A percentile compares a stretch with the other conserved stretches of the same genome.
These are phyloP conservation scores for Dioscorea dumetorum DNA, from an alignment of 106 monocot species.

Conservation along the genomic window DNA sequence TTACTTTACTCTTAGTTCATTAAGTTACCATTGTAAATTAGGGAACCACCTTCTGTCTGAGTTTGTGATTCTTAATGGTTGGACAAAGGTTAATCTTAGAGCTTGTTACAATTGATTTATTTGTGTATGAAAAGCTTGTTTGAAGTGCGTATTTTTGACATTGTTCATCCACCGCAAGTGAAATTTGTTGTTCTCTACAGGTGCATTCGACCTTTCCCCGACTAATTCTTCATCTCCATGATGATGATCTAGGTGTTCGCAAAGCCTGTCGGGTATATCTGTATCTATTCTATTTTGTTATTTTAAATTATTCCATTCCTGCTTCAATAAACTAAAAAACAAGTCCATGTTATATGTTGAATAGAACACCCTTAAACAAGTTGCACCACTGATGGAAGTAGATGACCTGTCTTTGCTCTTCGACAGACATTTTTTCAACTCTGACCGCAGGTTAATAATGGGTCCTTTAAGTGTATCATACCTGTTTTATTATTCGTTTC, in stretches of 20 bases:
- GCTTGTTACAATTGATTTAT: too few species aligned
- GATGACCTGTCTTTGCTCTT: slow-evolving; percentile 50
- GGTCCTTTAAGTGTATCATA: not conserved
- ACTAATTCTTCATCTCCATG: slow-evolving; percentile 86
- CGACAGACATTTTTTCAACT: slow-evolving; percentile 58
- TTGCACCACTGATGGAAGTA: slow-evolving; percentile 64
- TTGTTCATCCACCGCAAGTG: not conserved
- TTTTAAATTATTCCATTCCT: not conserved
- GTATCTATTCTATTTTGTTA: slow-evolving; percentile 1
- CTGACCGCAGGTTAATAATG: slow-evolving; percentile 59
- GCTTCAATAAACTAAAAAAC: not conserved
- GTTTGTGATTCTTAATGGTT: too few species aligned
- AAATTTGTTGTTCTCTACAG: slow-evolving; percentile 19
- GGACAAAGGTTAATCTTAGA: too few species aligned
- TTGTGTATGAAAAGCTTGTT: too few species aligned
- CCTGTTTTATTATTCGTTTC: not conserved
- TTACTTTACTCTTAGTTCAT: too few species aligned
- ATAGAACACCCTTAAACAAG: slow-evolving; percentile 61
- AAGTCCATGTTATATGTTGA: not conserved
- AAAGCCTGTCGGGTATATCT: slow-evolving; percentile 89
- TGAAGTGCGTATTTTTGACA: too few species aligned
- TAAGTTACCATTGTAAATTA: too few species aligned
- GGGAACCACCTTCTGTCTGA: too few species aligned
- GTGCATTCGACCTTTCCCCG: slow-evolving; percentile 80
- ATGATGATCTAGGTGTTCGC: slow-evolving; percentile 77